Conservation (phyloP, 2,329 filamentous ascomycete species). For the Triangularia setosa region DNA sequence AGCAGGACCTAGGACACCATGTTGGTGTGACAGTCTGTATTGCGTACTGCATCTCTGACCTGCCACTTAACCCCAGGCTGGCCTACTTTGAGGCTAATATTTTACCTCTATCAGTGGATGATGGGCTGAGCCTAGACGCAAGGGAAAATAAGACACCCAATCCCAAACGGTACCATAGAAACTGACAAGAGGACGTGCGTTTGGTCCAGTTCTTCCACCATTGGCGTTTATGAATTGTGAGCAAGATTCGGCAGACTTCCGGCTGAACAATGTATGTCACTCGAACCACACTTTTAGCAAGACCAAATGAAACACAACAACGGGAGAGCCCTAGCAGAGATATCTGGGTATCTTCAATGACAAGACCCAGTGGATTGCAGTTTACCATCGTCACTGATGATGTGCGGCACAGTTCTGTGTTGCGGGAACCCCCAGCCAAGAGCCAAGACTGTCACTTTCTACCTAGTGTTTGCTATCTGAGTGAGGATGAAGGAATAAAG, state of each 20-base stretch:
- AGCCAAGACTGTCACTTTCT: background rate
- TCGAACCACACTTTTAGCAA: background rate
- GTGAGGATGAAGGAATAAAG: background rate
- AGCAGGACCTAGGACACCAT: too few relatives aligned
- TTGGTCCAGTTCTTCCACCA: background rate
- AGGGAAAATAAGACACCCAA: background rate
- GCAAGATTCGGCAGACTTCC: background rate
- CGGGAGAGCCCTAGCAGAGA: background rate
- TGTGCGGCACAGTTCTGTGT: background rate
- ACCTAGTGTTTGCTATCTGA: background rate
- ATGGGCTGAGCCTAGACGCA: background rate
- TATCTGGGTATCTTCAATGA: background rate
- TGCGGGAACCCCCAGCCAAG: background rate
- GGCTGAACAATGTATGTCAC: background rate
- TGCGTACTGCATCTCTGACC: background rate
- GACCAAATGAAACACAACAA: background rate
- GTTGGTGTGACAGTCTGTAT: background rate
- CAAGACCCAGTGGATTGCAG: background rate
- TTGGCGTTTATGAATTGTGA: background rate
- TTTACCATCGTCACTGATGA: too few relatives aligned
- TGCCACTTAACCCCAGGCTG: background rate
- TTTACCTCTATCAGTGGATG: background rate
- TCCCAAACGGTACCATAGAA: background rate
- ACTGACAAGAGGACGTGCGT: background rate
- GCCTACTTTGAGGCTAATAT: background rate